Conservation (phyloP, 2,329 filamentous ascomycete genomes). For the Fusarium equiseti region DNA sequence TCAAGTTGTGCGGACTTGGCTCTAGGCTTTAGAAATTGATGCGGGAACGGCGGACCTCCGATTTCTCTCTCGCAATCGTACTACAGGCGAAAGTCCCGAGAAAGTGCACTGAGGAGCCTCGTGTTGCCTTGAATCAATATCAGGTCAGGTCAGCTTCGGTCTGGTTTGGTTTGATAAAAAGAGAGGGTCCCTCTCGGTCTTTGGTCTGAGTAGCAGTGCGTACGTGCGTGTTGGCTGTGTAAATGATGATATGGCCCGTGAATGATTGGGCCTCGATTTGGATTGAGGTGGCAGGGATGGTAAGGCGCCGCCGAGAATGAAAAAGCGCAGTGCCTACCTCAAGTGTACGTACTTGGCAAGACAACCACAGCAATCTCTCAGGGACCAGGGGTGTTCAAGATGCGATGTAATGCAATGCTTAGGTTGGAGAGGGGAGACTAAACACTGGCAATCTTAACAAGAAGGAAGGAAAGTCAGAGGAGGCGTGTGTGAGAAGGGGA, state of each 20-base stretch:
- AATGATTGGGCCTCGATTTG: constrained; percentile 39
- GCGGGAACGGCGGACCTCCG: constrained; percentile 26
- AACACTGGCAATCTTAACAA: constrained; percentile 22
- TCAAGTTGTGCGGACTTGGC: constrained; percentile 41
- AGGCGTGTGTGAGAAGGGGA: constrained; percentile 38
- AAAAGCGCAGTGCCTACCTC: constrained; percentile 39
- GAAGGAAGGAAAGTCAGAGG: constrained; percentile 28
- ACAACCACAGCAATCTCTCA: constrained; percentile 41
- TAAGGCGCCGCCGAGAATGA: constrained; percentile 39
- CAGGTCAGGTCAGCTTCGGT: constrained; percentile 28
- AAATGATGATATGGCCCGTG: constrained; percentile 40
- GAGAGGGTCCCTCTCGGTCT: constrained; percentile 29
- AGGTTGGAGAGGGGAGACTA: constrained; percentile 25
- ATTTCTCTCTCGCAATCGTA: constrained; percentile 25
- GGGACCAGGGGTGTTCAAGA: constrained; percentile 26
- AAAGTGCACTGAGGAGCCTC: constrained; percentile 27
- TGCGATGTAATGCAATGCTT: constrained; percentile 1
- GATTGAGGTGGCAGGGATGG: constrained; percentile 32
- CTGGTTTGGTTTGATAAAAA: constrained; percentile 33
- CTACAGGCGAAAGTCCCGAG: constrained; percentile 24
- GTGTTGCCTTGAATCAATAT: constrained; percentile 39
- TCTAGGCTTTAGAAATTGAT: constrained; percentile 17
- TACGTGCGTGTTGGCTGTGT: constrained; percentile 39
- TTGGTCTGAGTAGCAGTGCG: constrained; percentile 23
- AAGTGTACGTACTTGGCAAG: constrained; percentile 35